Percentiles rank a stretch among this genome's conserved stretches.
These are phyloP conservation scores for Brasilioporus rufonigricans DNA, from an alignment of 768 basidiomycete genomes.

Conservation along the genomic window DNA sequence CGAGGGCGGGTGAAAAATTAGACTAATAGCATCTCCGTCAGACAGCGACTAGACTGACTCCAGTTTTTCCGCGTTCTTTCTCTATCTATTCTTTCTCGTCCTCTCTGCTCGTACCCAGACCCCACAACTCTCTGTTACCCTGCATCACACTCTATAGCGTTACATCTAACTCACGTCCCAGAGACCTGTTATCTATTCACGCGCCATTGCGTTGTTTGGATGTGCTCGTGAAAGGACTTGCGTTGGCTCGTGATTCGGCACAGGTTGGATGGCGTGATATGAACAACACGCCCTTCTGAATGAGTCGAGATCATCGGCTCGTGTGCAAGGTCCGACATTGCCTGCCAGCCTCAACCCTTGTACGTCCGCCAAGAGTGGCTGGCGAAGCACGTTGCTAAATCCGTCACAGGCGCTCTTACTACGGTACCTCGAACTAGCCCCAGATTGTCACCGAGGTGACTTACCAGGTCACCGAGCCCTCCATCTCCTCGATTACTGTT, in stretches of 20 bases:
- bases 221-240: slow-evolving; percentile 7
- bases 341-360: background rate
- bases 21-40: background rate
- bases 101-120: background rate
- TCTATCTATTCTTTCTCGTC: slow-evolving; percentile 8
- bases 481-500: slow-evolving; percentile 12
- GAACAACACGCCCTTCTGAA: slow-evolving; percentile 3
- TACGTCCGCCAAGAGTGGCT: background rate
- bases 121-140: background rate
- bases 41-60: background rate
- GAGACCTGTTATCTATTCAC: slow-evolving; percentile 13
- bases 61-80: background rate
- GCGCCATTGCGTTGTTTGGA: slow-evolving; percentile 1
- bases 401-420: slow-evolving; percentile 4
- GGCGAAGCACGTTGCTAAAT: slow-evolving; percentile 12
- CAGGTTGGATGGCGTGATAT: slow-evolving; percentile 9
- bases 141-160: slow-evolving; percentile 8
- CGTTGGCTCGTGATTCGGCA: background rate
- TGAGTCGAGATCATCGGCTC: slow-evolving; percentile 6
- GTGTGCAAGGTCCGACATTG: slow-evolving; percentile 9
- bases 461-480: slow-evolving; percentile 20
- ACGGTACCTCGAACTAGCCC: background rate
- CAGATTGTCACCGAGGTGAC: slow-evolving; percentile 18
- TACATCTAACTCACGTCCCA: slow-evolving; percentile 1
- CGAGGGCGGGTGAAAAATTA: slow-evolving; percentile 12